Evolutionary conservation across 2,329 filamentous ascomycete species (phyloP), one percentile per base, ranked within the genome.

Genomic region (Pseudogymnoascus verrucosus): DNA sequence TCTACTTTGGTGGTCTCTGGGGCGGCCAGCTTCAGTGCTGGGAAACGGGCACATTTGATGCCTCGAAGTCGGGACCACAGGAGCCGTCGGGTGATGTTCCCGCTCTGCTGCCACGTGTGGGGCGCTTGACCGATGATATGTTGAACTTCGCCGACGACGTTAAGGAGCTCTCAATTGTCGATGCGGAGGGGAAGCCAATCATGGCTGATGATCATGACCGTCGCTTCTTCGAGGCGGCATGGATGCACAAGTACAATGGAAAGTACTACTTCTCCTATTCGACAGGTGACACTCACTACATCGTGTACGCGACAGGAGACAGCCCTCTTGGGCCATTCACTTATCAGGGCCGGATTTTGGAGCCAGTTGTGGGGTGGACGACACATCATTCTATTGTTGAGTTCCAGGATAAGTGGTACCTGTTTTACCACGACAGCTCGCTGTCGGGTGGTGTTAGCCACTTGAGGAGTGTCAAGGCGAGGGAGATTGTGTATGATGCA

Each of bases 1-100:
- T 90, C 21, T 93, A 91, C 75, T 91, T 92, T 68, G 89, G 89
- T 51, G 89, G 89, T 0, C 81, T 93, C 21, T 93, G 89, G 89
- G 89, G 89, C 64, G 89, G 89, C 0, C 89, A 93, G 76, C 77
- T 93, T 67, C 89, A 92, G 74, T 91, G 89, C 78, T 93, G 89
- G 82, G 82, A 83, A 36, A 75, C 80, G 66, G 76, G 76, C 65
- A 67, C 72, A 31, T 92, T 87, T 70, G 84, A 89, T 68, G 74
- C 73, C 2, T 70, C 76, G 3, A 82, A 79, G 77, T 77, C 78
- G 21, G 82, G 83, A 0, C 79, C 84, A 2, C 79, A 85, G 73
- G 87, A 89, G 71, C 84, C 87, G 0, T 74, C 73, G 1, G 85
- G 84, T 7, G 84, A 80, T n/a, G 81, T 80, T 3, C 65, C 71